Percentiles rank a stretch among this genome's conserved stretches.
Evolutionary conservation across 23 red algal species (phyloP).

Genomic region (Gracilaria gracilis): DNA sequence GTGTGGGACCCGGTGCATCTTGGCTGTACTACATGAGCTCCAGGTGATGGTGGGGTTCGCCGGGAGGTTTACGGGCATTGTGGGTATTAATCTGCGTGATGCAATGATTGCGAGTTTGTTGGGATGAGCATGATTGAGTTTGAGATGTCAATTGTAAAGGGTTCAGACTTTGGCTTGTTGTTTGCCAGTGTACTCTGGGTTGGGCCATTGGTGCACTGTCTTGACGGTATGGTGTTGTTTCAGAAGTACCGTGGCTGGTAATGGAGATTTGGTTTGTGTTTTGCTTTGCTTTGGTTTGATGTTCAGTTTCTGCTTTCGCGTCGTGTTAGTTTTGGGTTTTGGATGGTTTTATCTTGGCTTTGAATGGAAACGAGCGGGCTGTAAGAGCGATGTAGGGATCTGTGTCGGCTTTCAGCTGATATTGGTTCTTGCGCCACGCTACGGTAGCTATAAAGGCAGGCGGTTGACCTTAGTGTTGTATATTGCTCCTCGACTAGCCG

Average conservation of each 20-base stretch:
- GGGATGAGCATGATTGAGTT: background rate
- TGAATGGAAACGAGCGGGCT: background rate
- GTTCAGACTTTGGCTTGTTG: background rate
- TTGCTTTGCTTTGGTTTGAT: background rate
- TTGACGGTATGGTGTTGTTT: background rate
- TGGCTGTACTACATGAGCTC: background rate
- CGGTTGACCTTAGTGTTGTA: background rate
- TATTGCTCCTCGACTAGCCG: background rate
- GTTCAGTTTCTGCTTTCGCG: background rate
- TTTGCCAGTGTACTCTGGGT: background rate
- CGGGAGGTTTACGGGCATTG: background rate
- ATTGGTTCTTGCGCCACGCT: background rate
- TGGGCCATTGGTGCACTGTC: background rate
- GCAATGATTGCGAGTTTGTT: background rate
- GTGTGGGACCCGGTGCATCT: background rate
- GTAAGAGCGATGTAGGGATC: too few relatives aligned
- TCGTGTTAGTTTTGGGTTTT: background rate
- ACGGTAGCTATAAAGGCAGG: background rate
- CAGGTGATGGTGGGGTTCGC: background rate
- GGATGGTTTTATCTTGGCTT: background rate
- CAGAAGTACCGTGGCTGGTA: background rate
- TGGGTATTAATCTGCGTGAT: background rate
- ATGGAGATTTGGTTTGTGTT: background rate
- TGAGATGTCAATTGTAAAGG: background rate
- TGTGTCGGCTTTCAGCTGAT: background rate